These are phyloP conservation scores for Meira nashicola DNA, from an alignment of 1,284 basidiomycete genomes.

Conservation along the genomic window DNA sequence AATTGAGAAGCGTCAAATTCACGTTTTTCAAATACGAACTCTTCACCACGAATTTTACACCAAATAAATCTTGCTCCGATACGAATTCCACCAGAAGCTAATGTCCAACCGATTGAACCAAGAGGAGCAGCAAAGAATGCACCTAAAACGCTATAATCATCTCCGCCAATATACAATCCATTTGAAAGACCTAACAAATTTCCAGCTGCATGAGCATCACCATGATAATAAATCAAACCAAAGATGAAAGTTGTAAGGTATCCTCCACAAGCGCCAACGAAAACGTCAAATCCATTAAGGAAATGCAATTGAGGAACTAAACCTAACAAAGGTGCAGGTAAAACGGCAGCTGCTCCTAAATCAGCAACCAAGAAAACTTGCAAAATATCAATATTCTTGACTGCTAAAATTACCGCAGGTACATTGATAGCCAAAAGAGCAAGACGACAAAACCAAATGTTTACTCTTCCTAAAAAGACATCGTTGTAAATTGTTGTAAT, in stretches of 20 bases:
- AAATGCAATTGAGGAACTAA: constrained; percentile 43
- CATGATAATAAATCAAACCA: constrained; percentile 46
- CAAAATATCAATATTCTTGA: constrained; percentile 50
- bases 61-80: constrained; percentile 23
- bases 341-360: constrained; percentile 44
- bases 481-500: constrained; percentile 53
- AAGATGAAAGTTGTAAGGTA: constrained; percentile 52
- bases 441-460: constrained; percentile 50
- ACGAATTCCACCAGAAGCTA: constrained; percentile 33
- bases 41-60: constrained; percentile 22
- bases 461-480: constrained; percentile 49
- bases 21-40: constrained; percentile 33
- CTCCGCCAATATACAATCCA: constrained; percentile 40
- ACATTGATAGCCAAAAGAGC: constrained; percentile 46
- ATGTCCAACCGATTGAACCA: constrained; percentile 44
- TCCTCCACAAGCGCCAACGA: constrained; percentile 51
- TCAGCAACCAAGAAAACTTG: constrained; percentile 53
- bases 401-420: constrained; percentile 45
- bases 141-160: constrained; percentile 49
- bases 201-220: constrained; percentile 33
- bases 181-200: constrained; percentile 42
- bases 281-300: constrained; percentile 47
- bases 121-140: constrained; percentile 50
- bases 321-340: constrained; percentile 47
- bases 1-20: constrained; percentile 30